Percentiles rank a stretch among this genome's conserved stretches.
These are phyloP conservation scores for Ogataea chonburiensis DNA, from an alignment of 805 yeast species.

Conservation along the genomic window DNA sequence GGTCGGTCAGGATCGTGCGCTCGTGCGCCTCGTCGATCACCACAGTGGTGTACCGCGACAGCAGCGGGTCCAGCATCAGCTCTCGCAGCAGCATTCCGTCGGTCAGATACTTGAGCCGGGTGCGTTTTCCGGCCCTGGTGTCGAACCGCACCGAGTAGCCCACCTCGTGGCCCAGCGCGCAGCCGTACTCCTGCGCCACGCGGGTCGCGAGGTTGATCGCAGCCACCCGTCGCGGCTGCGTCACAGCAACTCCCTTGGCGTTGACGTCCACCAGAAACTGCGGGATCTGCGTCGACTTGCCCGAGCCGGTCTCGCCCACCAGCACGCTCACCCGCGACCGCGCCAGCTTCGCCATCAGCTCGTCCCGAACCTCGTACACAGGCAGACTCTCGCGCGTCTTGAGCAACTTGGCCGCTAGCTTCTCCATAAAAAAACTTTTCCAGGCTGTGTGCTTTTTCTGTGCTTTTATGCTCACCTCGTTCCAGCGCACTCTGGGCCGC, in stretches of 20 bases:
- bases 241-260: conserved; percentile 71
- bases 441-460: conserved; percentile 12
- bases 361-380: conserved; percentile 67
- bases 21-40: conserved; percentile 98
- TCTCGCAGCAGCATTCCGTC: conserved; percentile 98
- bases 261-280: conserved; percentile 69
- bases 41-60: conserved; percentile 69
- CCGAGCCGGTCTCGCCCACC: conserved; percentile 93
- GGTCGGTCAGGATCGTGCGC: conserved; percentile 87
- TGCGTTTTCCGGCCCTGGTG: conserved; percentile 54
- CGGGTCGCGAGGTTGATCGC: conserved; percentile 92
- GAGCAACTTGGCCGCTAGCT: conserved; percentile 46
- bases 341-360: conserved; percentile 54
- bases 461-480: conserved; percentile 7
- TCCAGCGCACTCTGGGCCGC: conserved; percentile 23
- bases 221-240: conserved; percentile 97
- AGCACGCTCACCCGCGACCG: conserved; percentile 69
- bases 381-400: conserved; percentile 63
- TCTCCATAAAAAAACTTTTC: conserved; percentile 28
- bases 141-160: conserved; percentile 95
- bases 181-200: conserved; percentile 86
- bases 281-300: conserved; percentile 95
- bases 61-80: conserved; percentile 67
- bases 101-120: conserved; percentile 81
- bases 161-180: conserved; percentile 72